These are phyloP conservation scores for Arthromyces matolae DNA, from an alignment of 768 basidiomycete genomes.

Conservation along the genomic window DNA sequence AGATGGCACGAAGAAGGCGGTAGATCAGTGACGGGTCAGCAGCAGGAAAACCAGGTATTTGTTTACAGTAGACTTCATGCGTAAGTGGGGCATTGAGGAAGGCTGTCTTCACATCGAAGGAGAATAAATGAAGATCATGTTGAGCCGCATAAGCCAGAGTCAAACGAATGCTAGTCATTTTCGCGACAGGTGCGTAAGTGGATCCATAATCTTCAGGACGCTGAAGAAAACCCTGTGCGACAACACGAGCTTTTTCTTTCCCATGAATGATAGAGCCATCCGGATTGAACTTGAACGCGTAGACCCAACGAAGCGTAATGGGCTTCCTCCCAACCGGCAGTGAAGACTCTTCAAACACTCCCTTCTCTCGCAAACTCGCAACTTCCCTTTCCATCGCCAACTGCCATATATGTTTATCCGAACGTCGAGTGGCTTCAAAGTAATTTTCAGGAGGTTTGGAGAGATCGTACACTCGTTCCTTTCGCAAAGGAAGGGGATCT, in stretches of 20 bases:
- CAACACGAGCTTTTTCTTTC: constrained; percentile 26
- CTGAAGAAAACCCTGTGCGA: constrained; percentile 24
- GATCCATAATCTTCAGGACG: constrained; percentile 30
- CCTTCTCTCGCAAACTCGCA: constrained; percentile 14
- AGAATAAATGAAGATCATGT: constrained; percentile 19
- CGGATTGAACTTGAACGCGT: constrained; percentile 33
- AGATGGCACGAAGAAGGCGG: constrained; percentile 9
- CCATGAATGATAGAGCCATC: constrained; percentile 28
- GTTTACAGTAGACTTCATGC: constrained; percentile 16
- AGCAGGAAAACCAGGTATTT: constrained; percentile 20
- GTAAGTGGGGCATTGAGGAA: constrained; percentile 22
- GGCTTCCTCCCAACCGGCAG: constrained; percentile 25
- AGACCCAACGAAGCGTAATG: constrained; percentile 33
- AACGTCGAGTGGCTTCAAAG: constrained; percentile 15
- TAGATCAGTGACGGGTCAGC: constrained; percentile 11
- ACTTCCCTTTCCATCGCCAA: constrained; percentile 23
- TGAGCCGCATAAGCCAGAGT: constrained; percentile 23
- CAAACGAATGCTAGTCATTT: constrained; percentile 18
- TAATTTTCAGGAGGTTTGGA: constrained; percentile 17
- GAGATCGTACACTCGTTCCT: not conserved
- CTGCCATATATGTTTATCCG: constrained; percentile 20
- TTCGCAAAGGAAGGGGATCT: not conserved
- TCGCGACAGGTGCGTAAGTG: constrained; percentile 31
- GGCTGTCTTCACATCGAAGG: constrained; percentile 26
- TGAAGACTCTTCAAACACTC: constrained; percentile 23